phyloP scores from a whole-genome alignment of 2,329 filamentous ascomycete genomes.

The Penicillium brevicompactum region DNA sequence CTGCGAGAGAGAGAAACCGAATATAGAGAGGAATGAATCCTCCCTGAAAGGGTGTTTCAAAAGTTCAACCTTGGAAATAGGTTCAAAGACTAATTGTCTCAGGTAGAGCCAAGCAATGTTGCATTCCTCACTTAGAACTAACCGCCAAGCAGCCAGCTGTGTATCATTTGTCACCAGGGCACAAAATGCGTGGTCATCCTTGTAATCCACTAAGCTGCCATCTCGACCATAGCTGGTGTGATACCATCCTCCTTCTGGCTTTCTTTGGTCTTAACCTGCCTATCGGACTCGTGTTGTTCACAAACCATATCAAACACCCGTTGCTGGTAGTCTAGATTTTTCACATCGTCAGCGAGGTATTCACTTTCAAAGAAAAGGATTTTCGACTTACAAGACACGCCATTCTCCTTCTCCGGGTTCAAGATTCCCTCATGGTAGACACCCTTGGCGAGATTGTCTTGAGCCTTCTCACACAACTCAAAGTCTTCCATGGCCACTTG shows the following conservation, averaged over 20 bases:
- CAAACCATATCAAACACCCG: slow-evolving; percentile 50
- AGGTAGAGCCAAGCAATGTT: too few relatives aligned
- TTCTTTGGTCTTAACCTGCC: slow-evolving; percentile 10
- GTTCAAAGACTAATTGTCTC: too few relatives aligned
- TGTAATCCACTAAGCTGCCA: slow-evolving; percentile 20
- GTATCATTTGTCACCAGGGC: too few relatives aligned
- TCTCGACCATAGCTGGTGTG: slow-evolving; percentile 10
- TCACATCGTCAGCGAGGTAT: too few relatives aligned
- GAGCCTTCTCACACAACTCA: slow-evolving; percentile 60
- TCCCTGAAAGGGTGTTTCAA: too few relatives aligned
- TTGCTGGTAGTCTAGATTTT: slow-evolving; percentile 48
- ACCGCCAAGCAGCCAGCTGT: too few relatives aligned
- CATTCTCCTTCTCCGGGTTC: slow-evolving; percentile 59
- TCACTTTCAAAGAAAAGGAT: too few relatives aligned
- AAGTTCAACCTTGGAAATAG: too few relatives aligned
- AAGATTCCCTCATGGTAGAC: slow-evolving; percentile 59
- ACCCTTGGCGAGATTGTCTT: slow-evolving; percentile 56
- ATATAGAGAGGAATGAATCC: too few relatives aligned
- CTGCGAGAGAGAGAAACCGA: too few relatives aligned
- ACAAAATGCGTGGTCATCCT: too few relatives aligned
- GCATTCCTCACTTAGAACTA: too few relatives aligned
- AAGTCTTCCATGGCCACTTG: slow-evolving; percentile 60
- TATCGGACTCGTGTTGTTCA: slow-evolving; percentile 45
- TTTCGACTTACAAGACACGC: slow-evolving; percentile 51
- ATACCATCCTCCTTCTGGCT: slow-evolving; percentile 7